Evolutionary conservation across 2,329 filamentous ascomycete genomes (phyloP), one percentile per base, ranked within the genome.

Genomic region (Ambrosiella xylebori): DNA sequence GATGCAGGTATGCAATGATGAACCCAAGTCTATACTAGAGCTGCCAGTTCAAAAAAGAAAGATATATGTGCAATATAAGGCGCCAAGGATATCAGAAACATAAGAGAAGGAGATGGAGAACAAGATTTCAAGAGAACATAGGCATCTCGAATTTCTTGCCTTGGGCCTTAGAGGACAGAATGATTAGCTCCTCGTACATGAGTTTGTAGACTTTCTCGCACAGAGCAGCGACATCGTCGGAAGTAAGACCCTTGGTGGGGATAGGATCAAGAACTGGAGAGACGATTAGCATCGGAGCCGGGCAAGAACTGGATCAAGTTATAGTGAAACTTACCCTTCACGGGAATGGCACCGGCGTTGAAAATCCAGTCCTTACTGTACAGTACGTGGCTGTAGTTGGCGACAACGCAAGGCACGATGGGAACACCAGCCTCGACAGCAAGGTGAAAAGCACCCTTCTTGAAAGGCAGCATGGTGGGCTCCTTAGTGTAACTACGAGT

Each of bases 381-480:
- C 62, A 90, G 71, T 39, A 90, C 67, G 67, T 88, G 79, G 64
- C 83, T 83, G 69, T 91, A 91, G 71, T 89, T 90, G 67, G 86
- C 85, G 37, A 81, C 79, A 52, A 89, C 84, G 40, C 94, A 78
- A 0, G 93, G 93, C 2, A 98, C 84, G 65, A 98, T 87, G 35
- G 90, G 90, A 5, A 96, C 93, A 63, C 88, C 86, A 1, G 91
- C 91, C 75, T 97, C 87, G 17, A 98, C 81, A 51, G 93, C 93
- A 39, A 98, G 78, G 70, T 98, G 91, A 71, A 98, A 98, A 52
- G 91, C 93, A 61, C 93, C 93, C 76, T 98, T 98, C 74, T 98
- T 98, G 77, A 97, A 98, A n/a, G 89, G 87, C 57, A 97, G 75
- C 65, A 98, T 73, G 60, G 78, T 80, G 1, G 93, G 86, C 57